Evolutionary conservation across 306 rosid species (phyloP), one percentile per base, ranked within the genome.

Genomic region (Senna siamea): DNA sequence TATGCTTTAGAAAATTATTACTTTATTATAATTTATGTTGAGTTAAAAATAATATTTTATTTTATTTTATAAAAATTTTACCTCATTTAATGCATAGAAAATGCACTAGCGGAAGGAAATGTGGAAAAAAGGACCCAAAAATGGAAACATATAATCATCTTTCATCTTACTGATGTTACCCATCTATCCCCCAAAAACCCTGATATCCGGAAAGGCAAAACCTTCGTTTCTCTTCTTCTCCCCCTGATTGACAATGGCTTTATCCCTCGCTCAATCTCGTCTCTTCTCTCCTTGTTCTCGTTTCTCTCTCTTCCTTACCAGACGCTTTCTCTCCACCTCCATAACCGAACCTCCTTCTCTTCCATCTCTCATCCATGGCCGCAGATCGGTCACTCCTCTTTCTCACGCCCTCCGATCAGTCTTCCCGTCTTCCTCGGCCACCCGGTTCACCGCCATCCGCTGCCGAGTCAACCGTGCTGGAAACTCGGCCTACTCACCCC

Each of bases 401-500:
- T 82, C 86, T 47, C 87, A 73, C 37, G 77, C 85, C 80, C 61
- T 76, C 40, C 52, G 73, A 12, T 67, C 74, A 10, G 14, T 59
- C 32, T 20, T 79, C 9, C n/a, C 59, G 10, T 8, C 76, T 23
- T 4, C 66, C 6, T 0, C 85, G 23, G 19, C 76, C 14, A 22
- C 81, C 59, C 82, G 88, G 7, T 79, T 85, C 70, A 82, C 84
- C 5, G 32, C 87, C 0, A 63, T 87, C 28, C 90, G 98, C 2
- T 90, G 94, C 87, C 88, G 88, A 5, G 88, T 77, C 3, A 87
- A 85, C 86, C 81, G 92, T 0, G 78, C 93, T 19, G 97, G 93
- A 0, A 84, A 81, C 81, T 81, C 85, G 2, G 68, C 80, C 13
- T 93, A 89, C 85, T 91, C 97, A 18, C 98, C 98, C 0, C 89